These are phyloP conservation scores for Chenopodium suecicum DNA, from an alignment of 148 eudicot genomes.

Conservation along the genomic window DNA sequence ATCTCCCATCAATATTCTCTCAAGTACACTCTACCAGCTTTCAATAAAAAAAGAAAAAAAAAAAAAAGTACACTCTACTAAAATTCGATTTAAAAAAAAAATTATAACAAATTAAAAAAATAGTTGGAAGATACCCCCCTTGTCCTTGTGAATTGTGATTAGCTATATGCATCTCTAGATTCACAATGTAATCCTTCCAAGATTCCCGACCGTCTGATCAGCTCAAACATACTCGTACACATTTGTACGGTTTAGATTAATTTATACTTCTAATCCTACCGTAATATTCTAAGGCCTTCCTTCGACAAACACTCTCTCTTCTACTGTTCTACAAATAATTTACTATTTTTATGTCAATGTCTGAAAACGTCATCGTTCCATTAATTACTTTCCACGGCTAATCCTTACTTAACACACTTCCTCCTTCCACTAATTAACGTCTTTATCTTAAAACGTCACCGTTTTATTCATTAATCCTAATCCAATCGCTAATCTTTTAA, in stretches of 20 bases:
- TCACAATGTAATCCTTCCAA: not conserved
- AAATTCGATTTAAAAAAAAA: too few relatives aligned
- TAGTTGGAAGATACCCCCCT: not conserved
- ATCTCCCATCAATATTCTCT: constrained; percentile 11
- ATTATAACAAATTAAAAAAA: too few relatives aligned
- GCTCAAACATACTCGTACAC: not conserved
- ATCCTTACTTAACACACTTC: not conserved
- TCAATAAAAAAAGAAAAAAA: too few relatives aligned
- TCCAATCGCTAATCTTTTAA: not conserved
- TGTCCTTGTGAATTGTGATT: not conserved
- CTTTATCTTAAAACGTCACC: not conserved
- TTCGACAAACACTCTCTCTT: not conserved
- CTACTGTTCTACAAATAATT: not conserved
- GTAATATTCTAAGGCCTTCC: not conserved
- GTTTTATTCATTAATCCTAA: not conserved
- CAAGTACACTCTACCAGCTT: too few relatives aligned
- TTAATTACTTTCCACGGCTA: not conserved
- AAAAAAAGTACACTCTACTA: too few relatives aligned
- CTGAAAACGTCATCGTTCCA: not conserved
- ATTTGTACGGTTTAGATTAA: not conserved
- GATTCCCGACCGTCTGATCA: not conserved
- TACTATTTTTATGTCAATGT: not conserved
- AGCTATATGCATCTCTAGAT: not conserved
- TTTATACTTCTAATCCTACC: not conserved
- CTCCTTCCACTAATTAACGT: not conserved